Percentiles rank a stretch among this genome's conserved stretches.
These are phyloP conservation scores for Epichloe hybrida DNA, from an alignment of 2,329 filamentous ascomycete species.

Conservation along the genomic window DNA sequence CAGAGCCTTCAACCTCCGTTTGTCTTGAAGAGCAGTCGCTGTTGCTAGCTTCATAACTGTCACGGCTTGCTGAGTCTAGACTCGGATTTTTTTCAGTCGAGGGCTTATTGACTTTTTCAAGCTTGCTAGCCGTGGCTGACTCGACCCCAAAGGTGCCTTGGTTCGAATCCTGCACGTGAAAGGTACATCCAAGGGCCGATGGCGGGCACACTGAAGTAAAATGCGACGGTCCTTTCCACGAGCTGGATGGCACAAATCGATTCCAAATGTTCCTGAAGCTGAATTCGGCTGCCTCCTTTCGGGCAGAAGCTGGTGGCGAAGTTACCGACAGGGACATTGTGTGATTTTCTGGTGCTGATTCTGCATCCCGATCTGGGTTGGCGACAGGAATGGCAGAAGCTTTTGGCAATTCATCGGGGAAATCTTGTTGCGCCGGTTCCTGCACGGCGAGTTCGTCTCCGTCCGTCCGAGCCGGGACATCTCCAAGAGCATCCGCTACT, in stretches of 20 bases:
- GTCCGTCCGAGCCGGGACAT: background rate
- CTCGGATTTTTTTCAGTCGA: background rate
- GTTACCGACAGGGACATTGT: background rate
- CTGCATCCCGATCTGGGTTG: background rate
- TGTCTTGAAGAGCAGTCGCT: background rate
- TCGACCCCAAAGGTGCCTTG: background rate
- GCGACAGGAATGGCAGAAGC: background rate
- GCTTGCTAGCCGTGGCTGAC: background rate
- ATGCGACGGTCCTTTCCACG: constrained; percentile 12
- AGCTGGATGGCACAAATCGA: constrained; percentile 12
- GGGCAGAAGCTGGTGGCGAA: background rate
- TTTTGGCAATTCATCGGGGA: too few species aligned
- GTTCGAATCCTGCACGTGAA: background rate
- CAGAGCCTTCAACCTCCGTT: background rate
- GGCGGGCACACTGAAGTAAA: constrained; percentile 1
- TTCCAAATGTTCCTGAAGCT: constrained; percentile 13
- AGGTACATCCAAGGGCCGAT: background rate
- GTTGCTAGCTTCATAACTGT: background rate
- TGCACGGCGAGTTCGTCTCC: background rate
- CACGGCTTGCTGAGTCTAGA: background rate
- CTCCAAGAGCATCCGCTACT: background rate
- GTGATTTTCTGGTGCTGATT: background rate
- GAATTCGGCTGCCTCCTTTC: constrained; percentile 6
- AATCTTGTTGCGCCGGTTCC: background rate
- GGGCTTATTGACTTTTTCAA: background rate